Percentiles rank a stretch among this genome's conserved stretches.
These are phyloP conservation scores for Biscogniauxia marginata DNA, from an alignment of 2,329 filamentous ascomycete genomes.

Conservation along the genomic window DNA sequence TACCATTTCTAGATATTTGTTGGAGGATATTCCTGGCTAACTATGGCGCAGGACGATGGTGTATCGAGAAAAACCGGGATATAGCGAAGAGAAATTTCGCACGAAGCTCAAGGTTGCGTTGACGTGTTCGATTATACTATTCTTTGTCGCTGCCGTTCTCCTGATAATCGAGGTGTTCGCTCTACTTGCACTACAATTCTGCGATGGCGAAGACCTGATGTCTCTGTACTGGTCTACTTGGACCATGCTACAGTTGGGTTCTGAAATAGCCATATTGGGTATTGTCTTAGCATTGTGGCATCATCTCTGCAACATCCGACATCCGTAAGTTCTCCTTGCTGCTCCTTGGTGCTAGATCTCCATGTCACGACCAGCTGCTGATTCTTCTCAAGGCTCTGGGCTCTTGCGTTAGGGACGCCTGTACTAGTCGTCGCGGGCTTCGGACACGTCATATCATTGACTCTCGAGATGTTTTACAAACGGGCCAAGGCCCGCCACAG, in stretches of 20 bases:
- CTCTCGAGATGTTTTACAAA: constrained; percentile 21
- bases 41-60: constrained; percentile 35
- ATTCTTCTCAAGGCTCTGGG: constrained; percentile 41
- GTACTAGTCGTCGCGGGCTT: constrained; percentile 58
- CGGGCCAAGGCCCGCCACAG: constrained; percentile 16
- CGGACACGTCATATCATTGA: constrained; percentile 43
- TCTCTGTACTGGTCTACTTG: constrained; percentile 61
- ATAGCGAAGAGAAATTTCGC: constrained; percentile 36
- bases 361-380: background rate
- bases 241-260: constrained; percentile 59
- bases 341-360: background rate
- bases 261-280: constrained; percentile 56
- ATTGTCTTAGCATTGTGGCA: constrained; percentile 55
- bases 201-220: constrained; percentile 60
- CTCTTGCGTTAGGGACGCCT: constrained; percentile 58
- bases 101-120: constrained; percentile 41
- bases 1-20: background rate
- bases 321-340: constrained; percentile 44
- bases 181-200: constrained; percentile 56
- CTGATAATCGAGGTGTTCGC: constrained; percentile 55
- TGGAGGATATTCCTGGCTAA: background rate
- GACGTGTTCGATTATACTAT: constrained; percentile 42
- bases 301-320: constrained; percentile 46
- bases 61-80: constrained; percentile 32
- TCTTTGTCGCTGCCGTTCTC: constrained; percentile 42